Evolutionary conservation across 2,329 filamentous ascomycete species (phyloP).

Genomic region (Alternaria dauci): DNA sequence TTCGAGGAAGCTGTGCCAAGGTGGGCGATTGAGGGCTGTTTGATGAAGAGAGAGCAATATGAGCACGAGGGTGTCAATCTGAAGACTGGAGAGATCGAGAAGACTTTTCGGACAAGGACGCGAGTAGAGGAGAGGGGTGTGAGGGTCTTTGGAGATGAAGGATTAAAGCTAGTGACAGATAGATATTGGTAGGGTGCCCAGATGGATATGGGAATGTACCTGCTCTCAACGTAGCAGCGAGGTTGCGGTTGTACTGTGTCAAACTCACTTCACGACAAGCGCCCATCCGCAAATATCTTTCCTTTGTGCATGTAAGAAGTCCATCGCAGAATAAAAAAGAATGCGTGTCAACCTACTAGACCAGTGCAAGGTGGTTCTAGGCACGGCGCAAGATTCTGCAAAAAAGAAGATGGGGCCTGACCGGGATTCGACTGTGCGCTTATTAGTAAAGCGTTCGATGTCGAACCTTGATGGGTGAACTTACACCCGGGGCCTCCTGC

Average conservation of each 20-base stretch:
- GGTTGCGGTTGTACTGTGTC: background rate
- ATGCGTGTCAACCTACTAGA: too few species aligned
- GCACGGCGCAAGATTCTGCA: background rate
- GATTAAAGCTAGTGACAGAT: constrained; percentile 33
- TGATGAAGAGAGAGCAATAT: constrained; percentile 42
- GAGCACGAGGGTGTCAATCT: constrained; percentile 41
- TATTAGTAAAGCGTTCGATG: constrained; percentile 16
- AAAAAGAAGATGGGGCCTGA: constrained; percentile 35
- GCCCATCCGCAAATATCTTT: background rate
- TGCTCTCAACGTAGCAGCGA: background rate
- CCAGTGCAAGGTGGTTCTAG: rapidly evolving
- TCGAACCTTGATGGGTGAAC: constrained; percentile 27
- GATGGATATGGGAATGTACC: background rate
- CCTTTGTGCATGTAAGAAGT: background rate
- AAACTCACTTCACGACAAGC: background rate
- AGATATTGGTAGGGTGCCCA: constrained; percentile 32
- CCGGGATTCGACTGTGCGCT: constrained; percentile 38
- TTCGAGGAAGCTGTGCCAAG: constrained; percentile 40
- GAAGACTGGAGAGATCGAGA: constrained; percentile 36
- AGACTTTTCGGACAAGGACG: constrained; percentile 33
- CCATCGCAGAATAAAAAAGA: background rate
- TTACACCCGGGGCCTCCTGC: constrained; percentile 43
- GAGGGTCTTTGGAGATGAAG: constrained; percentile 32
- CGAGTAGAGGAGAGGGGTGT: constrained; percentile 40
- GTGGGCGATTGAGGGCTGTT: constrained; percentile 46